Conservation (phyloP, 495 filamentous ascomycete species). For the Lentithecium fluviatile region DNA sequence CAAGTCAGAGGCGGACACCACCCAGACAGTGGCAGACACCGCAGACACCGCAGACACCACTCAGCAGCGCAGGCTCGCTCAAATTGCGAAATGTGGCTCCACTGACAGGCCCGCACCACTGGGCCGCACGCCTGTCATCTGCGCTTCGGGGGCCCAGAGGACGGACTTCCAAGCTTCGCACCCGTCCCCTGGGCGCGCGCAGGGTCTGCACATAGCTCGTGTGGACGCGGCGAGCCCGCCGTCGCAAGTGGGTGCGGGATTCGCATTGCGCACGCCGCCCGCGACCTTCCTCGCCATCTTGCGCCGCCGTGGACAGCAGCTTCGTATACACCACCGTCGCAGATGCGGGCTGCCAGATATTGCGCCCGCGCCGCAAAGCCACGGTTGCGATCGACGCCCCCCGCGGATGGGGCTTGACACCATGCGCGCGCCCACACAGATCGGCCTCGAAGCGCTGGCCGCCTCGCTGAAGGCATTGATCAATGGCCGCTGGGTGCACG, state of each 20-base stretch:
- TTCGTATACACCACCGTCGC: too few relatives aligned
- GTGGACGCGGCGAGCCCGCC: too few relatives aligned
- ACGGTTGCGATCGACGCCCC: not conserved
- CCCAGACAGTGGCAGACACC: too few relatives aligned
- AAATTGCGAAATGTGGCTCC: conserved; percentile 29
- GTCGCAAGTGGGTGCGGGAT: too few relatives aligned
- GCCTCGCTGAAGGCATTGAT: too few relatives aligned
- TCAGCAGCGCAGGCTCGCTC: not conserved
- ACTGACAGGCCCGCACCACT: conserved; percentile 32
- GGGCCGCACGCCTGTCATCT: conserved; percentile 31
- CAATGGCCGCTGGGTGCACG: too few relatives aligned
- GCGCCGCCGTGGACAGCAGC: too few relatives aligned
- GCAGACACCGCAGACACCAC: not conserved
- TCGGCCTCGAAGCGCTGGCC: not conserved
- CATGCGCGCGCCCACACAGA: not conserved
- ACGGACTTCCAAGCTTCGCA: not conserved
- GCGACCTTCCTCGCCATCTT: too few relatives aligned
- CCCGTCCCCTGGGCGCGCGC: not conserved
- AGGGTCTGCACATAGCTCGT: too few relatives aligned
- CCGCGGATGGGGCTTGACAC: conserved; percentile 5
- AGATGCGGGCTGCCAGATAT: too few relatives aligned
- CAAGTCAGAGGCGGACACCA: too few relatives aligned
- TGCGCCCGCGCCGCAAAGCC: not conserved
- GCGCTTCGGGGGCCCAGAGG: conserved; percentile 8
- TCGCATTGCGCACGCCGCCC: too few relatives aligned